Evolutionary conservation across 495 filamentous ascomycete species (phyloP), one percentile per base, ranked within the genome.

Genomic region (Umbilicaria muhlenbergii): DNA sequence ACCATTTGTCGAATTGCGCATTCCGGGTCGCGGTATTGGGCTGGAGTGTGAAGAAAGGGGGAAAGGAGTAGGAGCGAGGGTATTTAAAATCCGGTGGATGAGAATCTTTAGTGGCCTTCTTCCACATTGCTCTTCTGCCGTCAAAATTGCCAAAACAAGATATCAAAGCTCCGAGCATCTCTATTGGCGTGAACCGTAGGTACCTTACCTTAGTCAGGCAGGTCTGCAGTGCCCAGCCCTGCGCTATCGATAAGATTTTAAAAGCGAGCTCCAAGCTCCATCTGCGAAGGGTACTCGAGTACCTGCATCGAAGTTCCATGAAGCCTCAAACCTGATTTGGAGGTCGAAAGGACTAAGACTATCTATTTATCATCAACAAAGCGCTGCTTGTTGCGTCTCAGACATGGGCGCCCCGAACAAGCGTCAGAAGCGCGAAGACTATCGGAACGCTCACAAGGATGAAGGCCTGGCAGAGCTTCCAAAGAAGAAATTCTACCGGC

Each of bases 401-500:
- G 39, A 18, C 24, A 80, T 79, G 75, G 52, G 67, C 6, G 66
- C 69, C 45, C 55, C 75, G 31, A 69, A 70, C 40, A 91, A 85
- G 61, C 69, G 69, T 40, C 74, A 82, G 53, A 81, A 80, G 68
- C 80, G 86, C 59, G 74, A 79, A 41, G 73, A 81, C 43, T 87
- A 87, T 60, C 79, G 75, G 52, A 63, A 62, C 42, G 56, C 63
- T 15, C 59, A 63, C 42, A 53, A 60, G 48, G 56, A 64, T 48
- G 48, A 44, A 52, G 48, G 47, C 54, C 45, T 52, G 32, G 53
- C 66, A 38, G 64, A 73, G 56, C 67, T 94, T 54, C 88, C 88
- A 19, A 75, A 80, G 65, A 94, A 95, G 67, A 89, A 80, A 64
- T 94, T 88, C 68, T 98, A 94, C 61, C 75, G 91, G 39, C 91